These are phyloP conservation scores for Cenchrus purpureus DNA, from an alignment of 176 grass and related monocot genomes.

Conservation along the genomic window DNA sequence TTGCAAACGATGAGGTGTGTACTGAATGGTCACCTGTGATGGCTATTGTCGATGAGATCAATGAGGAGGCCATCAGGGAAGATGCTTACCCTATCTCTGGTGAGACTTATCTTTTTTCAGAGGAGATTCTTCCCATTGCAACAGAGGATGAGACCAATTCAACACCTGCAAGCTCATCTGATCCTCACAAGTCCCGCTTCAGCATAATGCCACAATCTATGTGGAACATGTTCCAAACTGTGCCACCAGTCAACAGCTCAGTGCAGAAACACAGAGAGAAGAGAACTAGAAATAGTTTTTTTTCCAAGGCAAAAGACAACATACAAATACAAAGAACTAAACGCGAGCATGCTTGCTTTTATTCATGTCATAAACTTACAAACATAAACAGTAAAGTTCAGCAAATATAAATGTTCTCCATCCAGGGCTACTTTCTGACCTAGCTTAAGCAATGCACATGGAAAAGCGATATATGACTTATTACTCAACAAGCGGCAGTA, in stretches of 20 bases:
- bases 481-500: background rate
- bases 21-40: too few relatives aligned
- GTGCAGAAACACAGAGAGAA: background rate
- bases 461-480: background rate
- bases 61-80: too few relatives aligned
- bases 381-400: background rate
- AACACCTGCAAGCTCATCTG: too few relatives aligned
- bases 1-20: too few relatives aligned
- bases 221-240: too few relatives aligned
- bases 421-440: slow-evolving; percentile 17
- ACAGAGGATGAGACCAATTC: too few relatives aligned
- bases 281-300: background rate
- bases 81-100: too few relatives aligned
- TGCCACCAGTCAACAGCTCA: background rate
- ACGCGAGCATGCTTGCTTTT: slow-evolving; percentile 22
- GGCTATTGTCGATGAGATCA: too few relatives aligned
- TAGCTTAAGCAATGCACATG: slow-evolving; percentile 12
- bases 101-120: too few relatives aligned
- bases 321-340: background rate
- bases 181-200: too few relatives aligned
- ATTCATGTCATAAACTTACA: slow-evolving; percentile 45
- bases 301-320: background rate
- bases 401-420: slow-evolving; percentile 31
- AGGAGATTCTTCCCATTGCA: too few relatives aligned
- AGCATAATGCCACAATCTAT: too few relatives aligned